phyloP scores from a whole-genome alignment of 225 moss, liverwort and hornwort species.

The Lunularia cruciata region DNA sequence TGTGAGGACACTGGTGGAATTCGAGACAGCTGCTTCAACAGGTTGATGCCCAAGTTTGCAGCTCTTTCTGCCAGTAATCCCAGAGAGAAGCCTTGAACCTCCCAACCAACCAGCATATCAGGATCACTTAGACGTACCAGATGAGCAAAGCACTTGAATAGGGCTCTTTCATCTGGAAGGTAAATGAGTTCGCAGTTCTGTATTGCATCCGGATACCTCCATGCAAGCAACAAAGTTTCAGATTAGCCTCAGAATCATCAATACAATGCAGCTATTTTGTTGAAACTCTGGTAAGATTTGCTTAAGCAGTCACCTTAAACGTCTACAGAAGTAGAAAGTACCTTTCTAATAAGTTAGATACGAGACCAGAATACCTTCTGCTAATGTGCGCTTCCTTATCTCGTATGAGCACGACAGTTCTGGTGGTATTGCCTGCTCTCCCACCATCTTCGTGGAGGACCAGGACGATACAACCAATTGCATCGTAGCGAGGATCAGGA shows the following conservation, averaged over 20 bases:
- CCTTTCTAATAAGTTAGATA: background rate
- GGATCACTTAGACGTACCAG: slow-evolving; percentile 84
- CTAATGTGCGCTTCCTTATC: slow-evolving; percentile 62
- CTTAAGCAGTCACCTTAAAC: background rate
- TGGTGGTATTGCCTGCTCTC: slow-evolving; percentile 43
- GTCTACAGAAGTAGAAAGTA: background rate
- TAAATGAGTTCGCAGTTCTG: slow-evolving; percentile 69
- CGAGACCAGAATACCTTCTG: slow-evolving; percentile 49
- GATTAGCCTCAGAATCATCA: background rate
- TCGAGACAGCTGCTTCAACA: slow-evolving; percentile 90
- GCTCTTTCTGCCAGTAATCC: slow-evolving; percentile 92
- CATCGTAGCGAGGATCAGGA: slow-evolving; percentile 96
- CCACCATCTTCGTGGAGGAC: slow-evolving; percentile 75
- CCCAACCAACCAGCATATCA: slow-evolving; percentile 96
- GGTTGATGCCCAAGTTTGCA: slow-evolving; percentile 74
- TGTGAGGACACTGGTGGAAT: slow-evolving; percentile 51
- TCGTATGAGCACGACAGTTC: slow-evolving; percentile 70
- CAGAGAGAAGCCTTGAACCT: slow-evolving; percentile 89
- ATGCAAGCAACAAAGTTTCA: slow-evolving; percentile 12
- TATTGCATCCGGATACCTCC: slow-evolving; percentile 74
- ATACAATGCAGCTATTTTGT: background rate
- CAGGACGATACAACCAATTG: slow-evolving; percentile 80
- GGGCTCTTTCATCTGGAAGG: slow-evolving; percentile 64
- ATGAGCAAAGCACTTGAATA: slow-evolving; percentile 78
- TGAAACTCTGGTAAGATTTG: background rate